These are phyloP conservation scores for Schoenoplectus triqueter DNA, from an alignment of 202 grass and related monocot genomes.

Conservation along the genomic window DNA sequence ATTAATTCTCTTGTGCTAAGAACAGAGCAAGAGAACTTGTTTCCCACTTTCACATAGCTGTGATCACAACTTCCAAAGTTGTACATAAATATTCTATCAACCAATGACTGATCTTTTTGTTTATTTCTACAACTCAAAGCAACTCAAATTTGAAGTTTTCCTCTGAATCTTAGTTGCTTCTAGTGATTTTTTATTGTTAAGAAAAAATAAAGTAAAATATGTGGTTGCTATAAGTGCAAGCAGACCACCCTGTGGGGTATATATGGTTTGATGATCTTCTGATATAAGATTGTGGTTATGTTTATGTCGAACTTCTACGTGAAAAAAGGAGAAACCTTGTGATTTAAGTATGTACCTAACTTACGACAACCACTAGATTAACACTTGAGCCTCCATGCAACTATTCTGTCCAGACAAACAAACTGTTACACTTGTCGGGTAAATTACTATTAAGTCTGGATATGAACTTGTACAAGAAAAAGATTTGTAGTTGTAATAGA, in stretches of 20 bases:
- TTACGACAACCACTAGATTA: neutral
- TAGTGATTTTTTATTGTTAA: slow-evolving; percentile 13
- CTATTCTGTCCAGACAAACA: neutral
- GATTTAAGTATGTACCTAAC: neutral
- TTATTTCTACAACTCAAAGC: neutral
- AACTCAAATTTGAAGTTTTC: slow-evolving; percentile 33
- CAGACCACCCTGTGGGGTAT: slow-evolving; percentile 26
- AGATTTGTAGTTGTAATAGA: neutral
- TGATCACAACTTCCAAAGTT: neutral
- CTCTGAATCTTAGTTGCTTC: slow-evolving; percentile 11
- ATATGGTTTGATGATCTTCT: slow-evolving; percentile 9
- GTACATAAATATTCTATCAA: neutral
- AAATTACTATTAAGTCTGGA: neutral
- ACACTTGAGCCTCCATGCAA: neutral
- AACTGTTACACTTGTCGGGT: neutral
- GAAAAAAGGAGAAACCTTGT: slow-evolving; percentile 10
- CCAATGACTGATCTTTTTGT: neutral
- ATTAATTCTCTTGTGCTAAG: neutral
- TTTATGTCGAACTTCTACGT: neutral
- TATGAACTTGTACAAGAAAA: slow-evolving; percentile 8
- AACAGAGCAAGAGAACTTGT: neutral
- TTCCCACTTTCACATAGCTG: neutral
- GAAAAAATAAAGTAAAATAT: neutral
- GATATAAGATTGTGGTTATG: slow-evolving; percentile 19
- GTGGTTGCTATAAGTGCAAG: slow-evolving; percentile 5